Evolutionary conservation across 371 early-diverging fungal species (phyloP).

Genomic region (Mortierella sp.): DNA sequence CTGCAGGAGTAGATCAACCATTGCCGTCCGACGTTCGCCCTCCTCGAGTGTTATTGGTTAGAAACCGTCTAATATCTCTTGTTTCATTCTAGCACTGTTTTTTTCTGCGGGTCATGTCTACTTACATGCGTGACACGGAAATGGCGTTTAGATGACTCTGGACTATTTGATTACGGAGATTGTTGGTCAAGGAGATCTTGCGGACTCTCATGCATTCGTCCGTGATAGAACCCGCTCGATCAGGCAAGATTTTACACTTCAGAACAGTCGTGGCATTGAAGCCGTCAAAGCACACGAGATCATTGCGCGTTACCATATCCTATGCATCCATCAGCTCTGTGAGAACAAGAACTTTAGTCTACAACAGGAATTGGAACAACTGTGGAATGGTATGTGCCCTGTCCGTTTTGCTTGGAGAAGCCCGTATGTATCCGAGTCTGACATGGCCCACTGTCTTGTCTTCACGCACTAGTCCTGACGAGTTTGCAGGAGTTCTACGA

Average conservation of each 20-base stretch:
- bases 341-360: constrained; percentile 72
- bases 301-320: constrained; percentile 91
- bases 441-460: no score
- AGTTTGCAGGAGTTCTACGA: constrained; percentile 88
- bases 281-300: constrained; percentile 84
- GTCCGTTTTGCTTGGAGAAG: no score
- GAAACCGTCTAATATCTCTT: neutral
- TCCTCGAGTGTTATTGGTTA: constrained; percentile 72
- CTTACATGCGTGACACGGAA: neutral
- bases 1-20: constrained; percentile 89
- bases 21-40: constrained; percentile 93
- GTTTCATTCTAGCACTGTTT: no score
- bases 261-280: constrained; percentile 75
- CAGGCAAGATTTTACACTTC: constrained; percentile 88
- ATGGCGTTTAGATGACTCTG: constrained; percentile 65
- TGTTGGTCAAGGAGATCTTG: constrained; percentile 63
- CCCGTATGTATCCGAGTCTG: no score
- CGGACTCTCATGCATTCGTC: constrained; percentile 84
- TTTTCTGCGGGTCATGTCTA: no score
- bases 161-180: constrained; percentile 82
- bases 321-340: constrained; percentile 81
- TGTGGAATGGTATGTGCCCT: constrained; percentile 76
- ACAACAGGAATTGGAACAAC: constrained; percentile 90
- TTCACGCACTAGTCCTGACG: constrained; percentile 65
- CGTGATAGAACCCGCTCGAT: constrained; percentile 92